Conservation (phyloP, 2,329 filamentous ascomycete genomes). For the Cladophialophora exuberans region DNA sequence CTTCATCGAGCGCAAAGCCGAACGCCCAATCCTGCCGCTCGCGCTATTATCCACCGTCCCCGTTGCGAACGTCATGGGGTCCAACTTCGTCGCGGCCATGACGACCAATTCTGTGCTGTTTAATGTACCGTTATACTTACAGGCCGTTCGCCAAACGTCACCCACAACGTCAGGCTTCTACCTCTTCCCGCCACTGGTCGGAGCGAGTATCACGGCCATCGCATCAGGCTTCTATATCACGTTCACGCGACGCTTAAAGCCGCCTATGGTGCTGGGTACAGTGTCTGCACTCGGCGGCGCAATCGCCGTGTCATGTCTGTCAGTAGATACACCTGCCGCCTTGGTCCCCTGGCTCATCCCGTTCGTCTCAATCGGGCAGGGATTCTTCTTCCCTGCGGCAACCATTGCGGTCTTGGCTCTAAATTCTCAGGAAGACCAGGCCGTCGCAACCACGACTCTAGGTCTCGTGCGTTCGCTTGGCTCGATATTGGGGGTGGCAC, state of each 20-base stretch:
- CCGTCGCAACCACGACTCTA: constrained; percentile 41
- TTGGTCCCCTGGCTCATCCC: constrained; percentile 46
- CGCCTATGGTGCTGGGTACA: constrained; percentile 45
- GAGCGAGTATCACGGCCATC: constrained; percentile 46
- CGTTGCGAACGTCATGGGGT: constrained; percentile 61
- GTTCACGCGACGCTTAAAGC: constrained; percentile 46
- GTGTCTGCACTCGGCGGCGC: constrained; percentile 42
- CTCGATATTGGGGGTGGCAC: constrained; percentile 30
- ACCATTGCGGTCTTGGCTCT: constrained; percentile 47
- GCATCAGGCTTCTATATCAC: constrained; percentile 49
- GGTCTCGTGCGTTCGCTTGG: constrained; percentile 29
- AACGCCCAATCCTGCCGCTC: constrained; percentile 64
- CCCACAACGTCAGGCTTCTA: constrained; percentile 70
- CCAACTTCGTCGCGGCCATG: constrained; percentile 56
- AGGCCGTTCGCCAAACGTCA: constrained; percentile 66
- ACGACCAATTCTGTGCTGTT: constrained; percentile 60
- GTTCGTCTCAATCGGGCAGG: constrained; percentile 46
- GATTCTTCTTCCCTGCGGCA: constrained; percentile 46
- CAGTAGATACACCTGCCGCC: constrained; percentile 44
- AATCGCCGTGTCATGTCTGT: constrained; percentile 40
- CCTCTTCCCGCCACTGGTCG: constrained; percentile 63
- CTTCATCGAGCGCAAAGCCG: constrained; percentile 54
- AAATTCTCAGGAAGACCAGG: constrained; percentile 49
- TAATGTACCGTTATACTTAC: constrained; percentile 72
- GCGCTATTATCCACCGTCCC: constrained; percentile 55